A percentile compares a stretch with the other conserved stretches of the same genome.
phyloP scores from a whole-genome alignment of 179 eudicot species.

The Patellifolia procumbens region DNA sequence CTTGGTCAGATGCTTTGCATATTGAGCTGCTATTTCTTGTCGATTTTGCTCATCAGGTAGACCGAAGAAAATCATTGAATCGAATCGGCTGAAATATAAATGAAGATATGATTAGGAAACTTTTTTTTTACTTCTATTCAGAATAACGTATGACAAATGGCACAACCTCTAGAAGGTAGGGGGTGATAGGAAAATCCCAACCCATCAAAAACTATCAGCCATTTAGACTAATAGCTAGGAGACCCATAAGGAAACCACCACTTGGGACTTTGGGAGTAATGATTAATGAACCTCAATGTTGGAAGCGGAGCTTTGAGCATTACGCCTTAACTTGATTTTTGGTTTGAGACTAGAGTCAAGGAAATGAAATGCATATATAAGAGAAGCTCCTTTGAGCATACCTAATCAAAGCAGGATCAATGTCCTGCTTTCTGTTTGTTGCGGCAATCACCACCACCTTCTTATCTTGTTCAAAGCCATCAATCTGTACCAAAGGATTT shows the following conservation, averaged over 20 bases:
- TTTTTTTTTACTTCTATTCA: no score
- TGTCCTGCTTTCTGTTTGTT: constrained; percentile 94
- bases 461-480: constrained; percentile 97
- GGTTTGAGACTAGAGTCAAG: not conserved
- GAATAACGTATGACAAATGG: no score
- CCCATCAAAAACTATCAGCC: no score
- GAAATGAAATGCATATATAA: not conserved
- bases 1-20: constrained; percentile 83
- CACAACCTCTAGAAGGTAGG: no score
- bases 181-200: no score
- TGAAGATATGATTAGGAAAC: not conserved
- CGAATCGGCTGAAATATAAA: constrained; percentile 70
- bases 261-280: no score
- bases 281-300: no score
- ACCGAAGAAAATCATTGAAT: constrained; percentile 79
- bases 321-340: no score
- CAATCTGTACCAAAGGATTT: constrained; percentile 60
- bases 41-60: constrained; percentile 85
- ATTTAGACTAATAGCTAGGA: no score
- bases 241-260: no score
- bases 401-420: constrained; percentile 98
- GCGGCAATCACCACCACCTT: constrained; percentile 97
- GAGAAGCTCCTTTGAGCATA: constrained; percentile 18
- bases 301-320: no score
- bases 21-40: constrained; percentile 84